Percentiles rank a stretch among this genome's conserved stretches.
Conservation (phyloP, 2,329 filamentous ascomycete genomes). For the Paramyrothecium sp. region DNA sequence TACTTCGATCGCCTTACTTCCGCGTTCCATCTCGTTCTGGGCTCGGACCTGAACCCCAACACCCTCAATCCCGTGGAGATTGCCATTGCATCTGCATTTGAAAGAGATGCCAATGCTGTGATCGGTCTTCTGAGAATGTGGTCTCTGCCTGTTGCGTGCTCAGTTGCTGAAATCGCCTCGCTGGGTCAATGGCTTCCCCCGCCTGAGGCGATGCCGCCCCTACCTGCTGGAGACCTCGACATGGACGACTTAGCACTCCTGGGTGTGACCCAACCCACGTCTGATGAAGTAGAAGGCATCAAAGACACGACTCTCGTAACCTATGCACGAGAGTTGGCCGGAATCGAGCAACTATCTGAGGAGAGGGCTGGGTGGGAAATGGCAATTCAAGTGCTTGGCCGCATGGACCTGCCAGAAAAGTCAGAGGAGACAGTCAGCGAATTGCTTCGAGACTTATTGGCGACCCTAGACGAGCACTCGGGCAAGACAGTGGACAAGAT, state of each 20-base stretch:
- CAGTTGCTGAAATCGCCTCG: slow-evolving; percentile 81
- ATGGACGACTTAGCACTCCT: slow-evolving; percentile 84
- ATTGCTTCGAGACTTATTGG: slow-evolving; percentile 67
- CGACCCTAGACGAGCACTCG: slow-evolving; percentile 61
- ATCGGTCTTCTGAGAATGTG: slow-evolving; percentile 73
- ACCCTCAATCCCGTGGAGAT: slow-evolving; percentile 75
- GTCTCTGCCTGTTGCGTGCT: slow-evolving; percentile 76
- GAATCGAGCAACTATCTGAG: slow-evolving; percentile 47
- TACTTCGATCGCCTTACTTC: slow-evolving; percentile 74
- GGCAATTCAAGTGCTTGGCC: slow-evolving; percentile 76
- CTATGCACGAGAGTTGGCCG: slow-evolving; percentile 70
- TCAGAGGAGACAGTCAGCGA: slow-evolving; percentile 74
- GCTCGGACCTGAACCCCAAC: slow-evolving; percentile 75
- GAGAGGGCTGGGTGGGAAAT: slow-evolving; percentile 82
- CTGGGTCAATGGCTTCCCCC: slow-evolving; percentile 76
- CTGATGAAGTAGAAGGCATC: slow-evolving; percentile 61
- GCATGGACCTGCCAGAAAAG: slow-evolving; percentile 70
- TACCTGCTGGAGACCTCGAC: slow-evolving; percentile 67
- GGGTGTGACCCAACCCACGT: slow-evolving; percentile 59
- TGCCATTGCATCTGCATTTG: slow-evolving; percentile 76
- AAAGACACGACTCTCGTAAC: slow-evolving; percentile 77
- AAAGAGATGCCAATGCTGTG: slow-evolving; percentile 76
- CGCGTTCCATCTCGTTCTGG: slow-evolving; percentile 67
- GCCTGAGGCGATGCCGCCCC: slow-evolving; percentile 35
- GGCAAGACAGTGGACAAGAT: slow-evolving; percentile 76